Conservation (phyloP, 2,329 filamentous ascomycete species). For the Monosporascus sp. region DNA sequence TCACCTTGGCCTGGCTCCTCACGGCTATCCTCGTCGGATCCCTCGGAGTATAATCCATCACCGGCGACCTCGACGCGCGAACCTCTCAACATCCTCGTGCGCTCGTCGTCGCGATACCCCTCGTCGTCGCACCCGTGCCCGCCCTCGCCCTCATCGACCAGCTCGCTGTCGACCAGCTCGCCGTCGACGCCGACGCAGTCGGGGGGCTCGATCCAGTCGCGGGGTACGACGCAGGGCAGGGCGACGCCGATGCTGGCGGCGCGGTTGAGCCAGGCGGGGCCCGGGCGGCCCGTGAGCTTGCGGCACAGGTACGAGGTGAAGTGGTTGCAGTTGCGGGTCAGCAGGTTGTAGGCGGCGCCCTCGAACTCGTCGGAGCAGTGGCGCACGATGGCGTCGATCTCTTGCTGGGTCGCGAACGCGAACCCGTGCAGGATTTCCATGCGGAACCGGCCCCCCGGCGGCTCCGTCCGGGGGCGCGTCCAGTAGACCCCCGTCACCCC, state of each 20-base stretch:
- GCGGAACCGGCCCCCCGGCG: constrained; percentile 72
- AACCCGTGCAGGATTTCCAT: constrained; percentile 75
- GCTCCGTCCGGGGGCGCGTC: constrained; percentile 66
- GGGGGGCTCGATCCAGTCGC: constrained; percentile 75
- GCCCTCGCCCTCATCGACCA: constrained; percentile 31
- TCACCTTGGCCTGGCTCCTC: constrained; percentile 21
- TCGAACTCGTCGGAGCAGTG: constrained; percentile 66
- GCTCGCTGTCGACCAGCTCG: constrained; percentile 52
- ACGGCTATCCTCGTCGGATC: constrained; percentile 11
- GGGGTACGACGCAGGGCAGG: constrained; percentile 75
- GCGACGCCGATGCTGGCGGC: constrained; percentile 79
- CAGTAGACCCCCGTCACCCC: constrained; percentile 76
- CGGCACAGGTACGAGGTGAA: constrained; percentile 75
- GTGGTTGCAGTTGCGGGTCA: constrained; percentile 85
- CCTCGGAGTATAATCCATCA: constrained; percentile 9
- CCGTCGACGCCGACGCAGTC: constrained; percentile 70
- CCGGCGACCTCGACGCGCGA: constrained; percentile 20
- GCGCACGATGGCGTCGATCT: constrained; percentile 67
- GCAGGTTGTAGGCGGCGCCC: constrained; percentile 72
- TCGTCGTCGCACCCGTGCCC: constrained; percentile 40
- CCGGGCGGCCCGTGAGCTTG: constrained; percentile 63
- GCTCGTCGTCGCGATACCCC: constrained; percentile 38
- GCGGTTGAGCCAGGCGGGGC: constrained; percentile 73
- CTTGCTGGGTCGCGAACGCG: constrained; percentile 60
- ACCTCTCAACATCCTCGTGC: constrained; percentile 51